Percentiles rank a stretch among this genome's conserved stretches.
Conservation (phyloP, 108 stramenopile genomes). For the Pinguiococcus pyrenoidosus region DNA sequence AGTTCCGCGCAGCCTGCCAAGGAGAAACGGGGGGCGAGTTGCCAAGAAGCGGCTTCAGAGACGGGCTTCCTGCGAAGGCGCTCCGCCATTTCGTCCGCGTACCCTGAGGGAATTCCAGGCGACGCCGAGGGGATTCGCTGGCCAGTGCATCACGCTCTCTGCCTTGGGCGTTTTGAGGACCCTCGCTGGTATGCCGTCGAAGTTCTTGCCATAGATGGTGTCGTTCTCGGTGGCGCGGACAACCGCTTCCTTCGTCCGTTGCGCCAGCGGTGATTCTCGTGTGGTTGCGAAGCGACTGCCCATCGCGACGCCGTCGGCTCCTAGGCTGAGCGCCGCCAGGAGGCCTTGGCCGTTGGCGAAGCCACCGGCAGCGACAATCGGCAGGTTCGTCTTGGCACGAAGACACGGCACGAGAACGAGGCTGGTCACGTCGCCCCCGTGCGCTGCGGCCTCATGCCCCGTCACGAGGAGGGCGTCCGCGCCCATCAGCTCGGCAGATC, state of each 20-base stretch:
- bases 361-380: constrained; percentile 76
- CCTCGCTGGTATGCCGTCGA: constrained; percentile 69
- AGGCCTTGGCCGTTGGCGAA: constrained; percentile 69
- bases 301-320: constrained; percentile 77
- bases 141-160: constrained; percentile 15
- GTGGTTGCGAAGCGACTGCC: constrained; percentile 66
- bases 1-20: constrained; percentile 46
- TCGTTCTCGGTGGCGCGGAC: constrained; percentile 39
- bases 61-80: too few relatives aligned
- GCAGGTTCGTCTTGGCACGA: constrained; percentile 46
- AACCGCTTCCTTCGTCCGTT: constrained; percentile 52
- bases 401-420: constrained; percentile 59
- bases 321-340: constrained; percentile 57
- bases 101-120: too few relatives aligned
- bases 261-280: constrained; percentile 50
- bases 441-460: constrained; percentile 79
- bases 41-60: too few relatives aligned
- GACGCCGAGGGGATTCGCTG: too few relatives aligned
- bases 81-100: too few relatives aligned
- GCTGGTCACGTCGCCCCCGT: constrained; percentile 68
- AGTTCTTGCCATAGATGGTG: constrained; percentile 65
- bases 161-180: constrained; percentile 55
- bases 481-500: constrained; percentile 44
- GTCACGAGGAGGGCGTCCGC: constrained; percentile 72
- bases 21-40: too few relatives aligned